phyloP scores from a whole-genome alignment of 139 green algal species.

The Picocystis salinarum region DNA sequence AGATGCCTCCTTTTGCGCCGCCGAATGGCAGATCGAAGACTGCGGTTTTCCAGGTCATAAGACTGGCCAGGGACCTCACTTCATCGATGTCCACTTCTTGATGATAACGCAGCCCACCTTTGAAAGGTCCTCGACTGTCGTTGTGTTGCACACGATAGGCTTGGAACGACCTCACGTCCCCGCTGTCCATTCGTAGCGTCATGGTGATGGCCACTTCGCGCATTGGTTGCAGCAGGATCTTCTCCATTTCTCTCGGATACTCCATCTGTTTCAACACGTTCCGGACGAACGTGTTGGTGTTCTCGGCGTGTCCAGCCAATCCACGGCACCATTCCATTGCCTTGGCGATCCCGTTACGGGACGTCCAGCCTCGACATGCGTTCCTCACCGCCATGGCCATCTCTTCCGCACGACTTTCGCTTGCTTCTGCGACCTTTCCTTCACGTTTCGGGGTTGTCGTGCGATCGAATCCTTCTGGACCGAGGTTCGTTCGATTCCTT shows the following conservation, averaged over 20 bases:
- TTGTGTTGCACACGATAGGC: conserved; percentile 78
- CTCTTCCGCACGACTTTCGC: too few relatives aligned
- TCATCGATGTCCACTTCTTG: conserved; percentile 16
- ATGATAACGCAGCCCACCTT: conserved; percentile 44
- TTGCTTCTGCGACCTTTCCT: too few relatives aligned
- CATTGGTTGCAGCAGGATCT: conserved; percentile 51
- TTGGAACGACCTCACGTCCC: conserved; percentile 42
- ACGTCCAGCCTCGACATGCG: too few relatives aligned
- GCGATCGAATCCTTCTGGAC: too few relatives aligned
- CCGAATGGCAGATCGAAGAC: conserved; percentile 90
- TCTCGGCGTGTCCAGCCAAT: conserved; percentile 2
- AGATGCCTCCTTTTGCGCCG: conserved; percentile 57
- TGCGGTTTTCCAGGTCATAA: conserved; percentile 96
- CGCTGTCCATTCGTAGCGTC: conserved; percentile 47
- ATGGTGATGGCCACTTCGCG: conserved; percentile 59
- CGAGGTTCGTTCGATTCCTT: too few relatives aligned
- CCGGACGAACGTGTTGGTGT: conserved; percentile 8
- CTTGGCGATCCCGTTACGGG: too few relatives aligned
- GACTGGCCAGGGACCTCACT: conserved; percentile 25
- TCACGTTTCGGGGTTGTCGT: too few relatives aligned
- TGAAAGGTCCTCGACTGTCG: conserved; percentile 66
- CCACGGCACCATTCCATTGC: too few relatives aligned
- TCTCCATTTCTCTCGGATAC: conserved; percentile 54
- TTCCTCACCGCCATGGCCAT: too few relatives aligned
- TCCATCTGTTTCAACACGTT: conserved; percentile 2